Evolutionary conservation across 1,284 basidiomycete genomes (phyloP).

Genomic region (Sphagnurus paluster): DNA sequence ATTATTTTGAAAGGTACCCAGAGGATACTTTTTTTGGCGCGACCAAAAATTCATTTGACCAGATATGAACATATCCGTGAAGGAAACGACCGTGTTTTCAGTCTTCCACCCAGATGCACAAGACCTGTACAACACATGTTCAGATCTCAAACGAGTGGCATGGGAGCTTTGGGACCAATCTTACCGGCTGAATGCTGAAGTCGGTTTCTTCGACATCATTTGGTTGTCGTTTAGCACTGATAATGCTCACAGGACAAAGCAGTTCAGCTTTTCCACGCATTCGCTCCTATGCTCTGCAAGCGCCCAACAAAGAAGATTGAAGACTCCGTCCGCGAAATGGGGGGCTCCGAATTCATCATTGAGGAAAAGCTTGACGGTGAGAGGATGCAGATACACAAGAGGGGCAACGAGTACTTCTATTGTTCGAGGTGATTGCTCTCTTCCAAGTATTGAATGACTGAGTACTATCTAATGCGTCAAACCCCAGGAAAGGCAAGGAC

Average conservation of each 20-base stretch:
- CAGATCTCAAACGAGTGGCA: conserved; percentile 88
- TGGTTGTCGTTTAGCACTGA: background rate
- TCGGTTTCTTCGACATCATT: conserved; percentile 21
- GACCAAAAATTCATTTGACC: conserved; percentile 1
- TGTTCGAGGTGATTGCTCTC: conserved; percentile 70
- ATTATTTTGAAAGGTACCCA: conserved; percentile 86
- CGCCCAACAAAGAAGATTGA: conserved; percentile 78
- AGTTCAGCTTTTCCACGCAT: conserved; percentile 79
- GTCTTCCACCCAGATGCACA: conserved; percentile 91
- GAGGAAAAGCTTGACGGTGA: conserved; percentile 98
- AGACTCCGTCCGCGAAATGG: conserved; percentile 83
- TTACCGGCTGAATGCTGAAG: conserved; percentile 62
- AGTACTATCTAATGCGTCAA: background rate
- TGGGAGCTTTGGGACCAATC: conserved; percentile 76
- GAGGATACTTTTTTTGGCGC: background rate
- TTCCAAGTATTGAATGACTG: background rate
- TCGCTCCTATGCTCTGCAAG: conserved; percentile 92
- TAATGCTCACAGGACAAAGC: conserved; percentile 65
- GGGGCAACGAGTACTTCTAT: conserved; percentile 87
- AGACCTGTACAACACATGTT: conserved; percentile 91
- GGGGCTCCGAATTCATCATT: conserved; percentile 73
- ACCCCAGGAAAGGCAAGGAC: conserved; percentile 83
- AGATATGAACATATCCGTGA: conserved; percentile 82
- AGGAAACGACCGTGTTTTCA: conserved; percentile 85
- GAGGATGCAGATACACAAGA: conserved; percentile 90